Percentiles rank a stretch among this genome's conserved stretches.
phyloP scores from a whole-genome alignment of 768 basidiomycete genomes.

The Lactarius indigo region DNA sequence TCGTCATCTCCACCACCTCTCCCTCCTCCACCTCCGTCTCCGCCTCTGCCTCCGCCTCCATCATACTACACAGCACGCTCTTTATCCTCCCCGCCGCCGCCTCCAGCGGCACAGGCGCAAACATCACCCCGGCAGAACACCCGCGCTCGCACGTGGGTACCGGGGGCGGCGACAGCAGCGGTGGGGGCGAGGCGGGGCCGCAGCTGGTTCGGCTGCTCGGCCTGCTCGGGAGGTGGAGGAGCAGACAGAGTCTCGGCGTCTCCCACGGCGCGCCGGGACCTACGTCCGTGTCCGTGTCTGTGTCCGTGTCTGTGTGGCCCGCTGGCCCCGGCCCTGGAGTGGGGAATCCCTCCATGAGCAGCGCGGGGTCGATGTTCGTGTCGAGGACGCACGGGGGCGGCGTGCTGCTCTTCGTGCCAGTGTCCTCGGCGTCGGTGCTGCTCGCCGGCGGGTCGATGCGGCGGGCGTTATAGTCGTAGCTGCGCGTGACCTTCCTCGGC shows the following conservation, averaged over 20 bases:
- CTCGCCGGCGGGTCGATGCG: background rate
- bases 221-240: background rate
- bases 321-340: background rate
- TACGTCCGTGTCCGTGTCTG: background rate
- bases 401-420: background rate
- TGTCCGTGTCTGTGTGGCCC: background rate
- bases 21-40: background rate
- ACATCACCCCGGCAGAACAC: background rate
- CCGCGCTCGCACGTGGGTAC: too few relatives aligned
- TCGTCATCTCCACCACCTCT: background rate
- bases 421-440: background rate
- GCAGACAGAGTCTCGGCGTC: background rate
- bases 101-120: background rate
- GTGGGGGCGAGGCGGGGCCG: background rate
- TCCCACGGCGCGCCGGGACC: background rate
- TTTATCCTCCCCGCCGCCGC: background rate
- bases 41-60: background rate
- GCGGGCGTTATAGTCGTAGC: background rate
- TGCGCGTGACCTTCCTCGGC: background rate
- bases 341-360: conserved; percentile 9
- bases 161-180: background rate
- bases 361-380: conserved; percentile 18
- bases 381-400: background rate
- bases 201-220: background rate
- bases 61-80: background rate